Base-by-base conservation (phyloP, 1,284 basidiomycete genomes). In the Mrakiaceae sp. region DNA sequence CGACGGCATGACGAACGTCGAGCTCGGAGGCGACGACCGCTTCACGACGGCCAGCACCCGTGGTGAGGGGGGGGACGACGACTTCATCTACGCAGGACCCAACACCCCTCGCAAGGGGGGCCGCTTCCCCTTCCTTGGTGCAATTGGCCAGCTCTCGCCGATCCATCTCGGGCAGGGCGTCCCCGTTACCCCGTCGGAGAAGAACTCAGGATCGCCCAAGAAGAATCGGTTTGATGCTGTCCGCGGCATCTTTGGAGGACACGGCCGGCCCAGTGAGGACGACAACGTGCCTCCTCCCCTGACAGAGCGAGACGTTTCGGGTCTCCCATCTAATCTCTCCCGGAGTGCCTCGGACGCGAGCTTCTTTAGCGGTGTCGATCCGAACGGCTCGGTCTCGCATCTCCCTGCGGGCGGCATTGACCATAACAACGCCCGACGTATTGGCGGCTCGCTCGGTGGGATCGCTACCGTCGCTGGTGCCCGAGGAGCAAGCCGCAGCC, bases 191-290 rank as follows among this genome's bases (percentile, higher is more conserved):
- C n/a, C 10, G 10, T 53, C 39, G 14, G 14, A 9, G 14, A 11
- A 8, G 52, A 53, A 27, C 27, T 27, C 27, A 27, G 39, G 52
- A 8, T 27, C 57, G 57, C 16, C 40, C 27, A 16, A 58, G 43
- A 46, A 57, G 55, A 57, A 51, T 42, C 53, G 62, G 6, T 42
- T 63, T 16, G 55, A 63, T 43, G 51, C 58, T 47, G 58, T 63
- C 54, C 47, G 56, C 7, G 62, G 62, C 11, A 57, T 63, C 16
- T 63, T 63, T 42, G 60, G 60, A 27, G 40, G 49, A 10, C 8
- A 11, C 6, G 53, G 43, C 39, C 27, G 53, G 10, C 11, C 16
- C 43, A 27, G 12, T 39, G 60, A 61, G 3, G 47, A 16, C 14
- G 51, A 61, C 43, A 53, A 14, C 9, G 42, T 50, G 27, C n/a